Base-by-base conservation (phyloP, 768 basidiomycete species). In the Suillus sp. region DNA sequence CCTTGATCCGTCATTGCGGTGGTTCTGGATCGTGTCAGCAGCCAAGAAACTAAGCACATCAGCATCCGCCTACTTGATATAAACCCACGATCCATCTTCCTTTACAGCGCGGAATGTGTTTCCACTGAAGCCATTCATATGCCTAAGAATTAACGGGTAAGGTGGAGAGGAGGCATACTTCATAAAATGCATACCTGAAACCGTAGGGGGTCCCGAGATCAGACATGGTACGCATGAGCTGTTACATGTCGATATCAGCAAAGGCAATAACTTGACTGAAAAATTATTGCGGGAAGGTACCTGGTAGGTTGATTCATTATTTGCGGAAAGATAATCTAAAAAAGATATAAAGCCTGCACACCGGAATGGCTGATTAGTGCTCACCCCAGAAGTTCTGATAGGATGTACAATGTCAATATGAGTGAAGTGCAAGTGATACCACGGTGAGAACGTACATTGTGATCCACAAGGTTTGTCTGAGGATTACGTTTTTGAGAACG, bases 171-270 rank as follows among this genome's bases (percentile, higher is more conserved):
- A 25, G 13, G 30, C 8, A 40, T 11, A 54, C 9, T 40, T 35
- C 56, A 66, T 48, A 14, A 25, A 27, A 32, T 68, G 9, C 27
- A 67, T 68, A 78, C 61, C 61, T 56, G 62, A 75, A 75, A 71
- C 73, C 84, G 78, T 75, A 81, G 66, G 85, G 85, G 60, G 86
- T 85, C n/a, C 83, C 79, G 64, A 84, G 80, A 69, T 88, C 86
- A 9, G 83, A 82, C 65, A 87, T 72, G 37, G 80, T 71, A 72
- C 83, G 83, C 78, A 83, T 78, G 32, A 78, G 74, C 75, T 78
- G 68, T 34, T 61, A n/a, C 34, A 45, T 18, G 5, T 30, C 7
- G 7, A 42, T 25, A 42, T 64, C 16, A 65, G 61, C 27, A 53
- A 27, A 56, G 18, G 2, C 30, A 2, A 47, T 37, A 4, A 10